Conservation (phyloP, 1,139 yeast genomes). For the Sugiyamaella xylanicola region DNA sequence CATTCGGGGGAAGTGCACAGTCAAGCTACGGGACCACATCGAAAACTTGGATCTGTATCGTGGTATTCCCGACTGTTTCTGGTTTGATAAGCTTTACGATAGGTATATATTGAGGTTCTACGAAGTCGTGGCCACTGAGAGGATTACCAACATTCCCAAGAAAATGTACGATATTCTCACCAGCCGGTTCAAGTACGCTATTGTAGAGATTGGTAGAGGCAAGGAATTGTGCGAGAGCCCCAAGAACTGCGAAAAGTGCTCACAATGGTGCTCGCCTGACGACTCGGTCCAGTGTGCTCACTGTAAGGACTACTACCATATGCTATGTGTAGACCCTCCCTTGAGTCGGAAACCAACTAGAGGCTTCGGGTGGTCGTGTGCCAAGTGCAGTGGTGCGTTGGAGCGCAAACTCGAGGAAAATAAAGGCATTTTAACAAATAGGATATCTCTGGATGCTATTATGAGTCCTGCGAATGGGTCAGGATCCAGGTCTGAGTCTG, state of each 20-base stretch:
- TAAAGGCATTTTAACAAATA: slow-evolving; percentile 28
- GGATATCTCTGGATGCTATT: slow-evolving; percentile 18
- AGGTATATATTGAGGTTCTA: slow-evolving; percentile 82
- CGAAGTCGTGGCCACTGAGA: slow-evolving; percentile 68
- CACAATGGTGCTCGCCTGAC: slow-evolving; percentile 76
- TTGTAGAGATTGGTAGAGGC: slow-evolving; percentile 71
- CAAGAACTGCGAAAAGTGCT: slow-evolving; percentile 72
- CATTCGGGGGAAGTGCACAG: slow-evolving; percentile 74
- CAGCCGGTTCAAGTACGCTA: slow-evolving; percentile 71
- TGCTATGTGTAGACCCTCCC: slow-evolving; percentile 88
- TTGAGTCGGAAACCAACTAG: slow-evolving; percentile 75
- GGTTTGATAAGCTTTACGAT: slow-evolving; percentile 85
- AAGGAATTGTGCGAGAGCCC: slow-evolving; percentile 67
- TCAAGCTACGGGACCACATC: slow-evolving; percentile 67
- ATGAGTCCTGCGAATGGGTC: neutral
- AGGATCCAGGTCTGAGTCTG: neutral
- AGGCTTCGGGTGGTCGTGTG: slow-evolving; percentile 95
- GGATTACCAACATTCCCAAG: slow-evolving; percentile 57
- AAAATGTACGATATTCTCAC: slow-evolving; percentile 64
- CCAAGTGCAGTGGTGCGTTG: slow-evolving; percentile 55
- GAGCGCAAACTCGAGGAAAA: slow-evolving; percentile 34
- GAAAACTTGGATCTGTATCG: slow-evolving; percentile 60
- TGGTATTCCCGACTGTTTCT: slow-evolving; percentile 67
- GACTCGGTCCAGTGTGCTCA: slow-evolving; percentile 85
- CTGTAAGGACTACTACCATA: slow-evolving; percentile 71